A percentile compares a stretch with the other conserved stretches of the same genome.
Conservation (phyloP, 345 rosid species). For the Viola odorata region DNA sequence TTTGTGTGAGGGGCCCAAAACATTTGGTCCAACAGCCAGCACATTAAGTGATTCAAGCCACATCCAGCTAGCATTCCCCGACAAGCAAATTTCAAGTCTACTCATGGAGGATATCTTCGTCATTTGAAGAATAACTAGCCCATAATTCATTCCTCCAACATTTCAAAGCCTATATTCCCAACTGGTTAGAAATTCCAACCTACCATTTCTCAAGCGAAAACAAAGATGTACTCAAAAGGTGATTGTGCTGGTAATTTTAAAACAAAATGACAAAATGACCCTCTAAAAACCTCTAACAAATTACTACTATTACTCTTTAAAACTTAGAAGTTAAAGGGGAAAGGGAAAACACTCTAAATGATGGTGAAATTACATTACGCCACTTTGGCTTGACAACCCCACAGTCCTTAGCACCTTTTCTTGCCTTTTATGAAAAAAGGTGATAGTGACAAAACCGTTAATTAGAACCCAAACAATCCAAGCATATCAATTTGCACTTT, state of each 20-base stretch:
- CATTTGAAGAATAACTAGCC: background rate
- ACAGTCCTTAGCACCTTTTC: slow-evolving; percentile 12
- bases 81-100: slow-evolving; percentile 5
- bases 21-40: slow-evolving; percentile 26
- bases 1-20: slow-evolving; percentile 46
- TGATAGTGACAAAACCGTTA: slow-evolving; percentile 38
- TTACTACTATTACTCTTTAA: background rate
- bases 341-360: background rate
- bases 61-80: background rate
- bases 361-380: slow-evolving; percentile 22
- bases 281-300: slow-evolving; percentile 34
- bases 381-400: slow-evolving; percentile 16
- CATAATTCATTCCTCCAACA: background rate
- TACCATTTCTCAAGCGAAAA: too few relatives aligned
- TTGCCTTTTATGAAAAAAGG: slow-evolving; percentile 33
- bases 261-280: slow-evolving; percentile 28
- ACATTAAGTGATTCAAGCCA: slow-evolving; percentile 16
- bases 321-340: background rate
- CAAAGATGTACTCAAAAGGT: too few relatives aligned
- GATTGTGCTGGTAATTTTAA: too few relatives aligned
- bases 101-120: slow-evolving; percentile 18
- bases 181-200: too few relatives aligned
- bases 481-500: background rate
- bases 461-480: background rate
- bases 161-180: too few relatives aligned